Evolutionary conservation across 768 basidiomycete genomes (phyloP), one percentile per base, ranked within the genome.

Genomic region (Pleurotus djamor): DNA sequence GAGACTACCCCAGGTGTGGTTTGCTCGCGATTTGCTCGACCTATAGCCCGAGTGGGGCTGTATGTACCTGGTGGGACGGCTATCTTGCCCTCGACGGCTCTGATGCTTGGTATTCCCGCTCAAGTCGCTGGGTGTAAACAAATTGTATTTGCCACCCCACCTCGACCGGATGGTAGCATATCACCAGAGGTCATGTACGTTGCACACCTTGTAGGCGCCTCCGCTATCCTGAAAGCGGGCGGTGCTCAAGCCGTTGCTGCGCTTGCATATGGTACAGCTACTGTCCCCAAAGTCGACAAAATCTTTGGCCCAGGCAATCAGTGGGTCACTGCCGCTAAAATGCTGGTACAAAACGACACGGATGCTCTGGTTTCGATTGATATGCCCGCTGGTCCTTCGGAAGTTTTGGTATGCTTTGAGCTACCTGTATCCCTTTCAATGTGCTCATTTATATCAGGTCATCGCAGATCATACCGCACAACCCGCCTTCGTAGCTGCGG

Each of bases 261-360:
- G 0, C 81, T 99, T 77, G 97, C 97, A 0, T 98, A 98, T 70
- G 97, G 97, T 16, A 99, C 97, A 5, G 81, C 92, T 70, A 90
- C 90, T 4, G 94, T 96, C 5, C 94, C 95, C 13, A 98, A 99
- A 74, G 96, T 98, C 28, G 97, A 99, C 80, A 99, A 99, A 78
- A 95, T 99, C 66, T 96, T 98, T 68, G 97, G 97, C 7, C 97
- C 97, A 5, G 97, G 97, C 28, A 99, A 99, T 71, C 97, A 98
- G 72, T 99, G 96, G 94, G 97, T 99, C 21, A 99, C 96, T 1
- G 97, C 97, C 1, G 97, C 96, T 54, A 99, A 99, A 78, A 98
- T 99, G 97, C 75, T 96, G 57, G 96, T 99, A 28, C 96, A 98
- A 71, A 99, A 98, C 72, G 97, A 99, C 69, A 96, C 96, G 10